A percentile compares a stretch with the other conserved stretches of the same genome.
Conservation (phyloP, 805 yeast genomes). For the Hanseniaspora singularis region DNA sequence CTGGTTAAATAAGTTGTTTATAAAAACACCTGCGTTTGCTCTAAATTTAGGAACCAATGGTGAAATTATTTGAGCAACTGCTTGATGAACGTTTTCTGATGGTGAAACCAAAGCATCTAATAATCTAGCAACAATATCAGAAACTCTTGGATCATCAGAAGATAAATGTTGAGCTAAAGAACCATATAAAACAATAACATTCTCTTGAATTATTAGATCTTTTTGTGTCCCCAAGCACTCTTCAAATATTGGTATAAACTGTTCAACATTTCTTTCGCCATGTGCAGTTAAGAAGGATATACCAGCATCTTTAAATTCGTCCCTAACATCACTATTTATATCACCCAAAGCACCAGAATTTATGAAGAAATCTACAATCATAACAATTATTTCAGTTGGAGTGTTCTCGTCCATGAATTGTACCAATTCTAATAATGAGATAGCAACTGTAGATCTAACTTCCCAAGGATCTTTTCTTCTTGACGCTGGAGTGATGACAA, state of each 20-base stretch:
- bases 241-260: slow-evolving; percentile 73
- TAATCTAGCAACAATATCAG: slow-evolving; percentile 53
- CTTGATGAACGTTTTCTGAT: slow-evolving; percentile 79
- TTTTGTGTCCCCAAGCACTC: slow-evolving; percentile 33
- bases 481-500: slow-evolving; percentile 49
- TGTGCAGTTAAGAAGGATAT: slow-evolving; percentile 52
- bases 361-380: slow-evolving; percentile 52
- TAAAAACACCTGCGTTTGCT: slow-evolving; percentile 38
- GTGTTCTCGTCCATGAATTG: slow-evolving; percentile 21
- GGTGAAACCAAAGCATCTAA: slow-evolving; percentile 71
- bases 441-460: slow-evolving; percentile 68
- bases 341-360: slow-evolving; percentile 62
- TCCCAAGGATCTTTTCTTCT: slow-evolving; percentile 73
- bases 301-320: slow-evolving; percentile 84
- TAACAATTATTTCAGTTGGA: slow-evolving; percentile 40
- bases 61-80: slow-evolving; percentile 74
- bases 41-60: slow-evolving; percentile 59
- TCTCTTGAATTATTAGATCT: slow-evolving; percentile 50
- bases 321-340: slow-evolving; percentile 56
- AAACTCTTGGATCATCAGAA: slow-evolving; percentile 52
- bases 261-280: slow-evolving; percentile 59
- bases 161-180: slow-evolving; percentile 77
- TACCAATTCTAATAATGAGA: slow-evolving; percentile 38
- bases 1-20: slow-evolving; percentile 48
- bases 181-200: slow-evolving; percentile 79